Base-by-base conservation (phyloP, 2,329 filamentous ascomycete species). In the Nemania abortiva region DNA sequence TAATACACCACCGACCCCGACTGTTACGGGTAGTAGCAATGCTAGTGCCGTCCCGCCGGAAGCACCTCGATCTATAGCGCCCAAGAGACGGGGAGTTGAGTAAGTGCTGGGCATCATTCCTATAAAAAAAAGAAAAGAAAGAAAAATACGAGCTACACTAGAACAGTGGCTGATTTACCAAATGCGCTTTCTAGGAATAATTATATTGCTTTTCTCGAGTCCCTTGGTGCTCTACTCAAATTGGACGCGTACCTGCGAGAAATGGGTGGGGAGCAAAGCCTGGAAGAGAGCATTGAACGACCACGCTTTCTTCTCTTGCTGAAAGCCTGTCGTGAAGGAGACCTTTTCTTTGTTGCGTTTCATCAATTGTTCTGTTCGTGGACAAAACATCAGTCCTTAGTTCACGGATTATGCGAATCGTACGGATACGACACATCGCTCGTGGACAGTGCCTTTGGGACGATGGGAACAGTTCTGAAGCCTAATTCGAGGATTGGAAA, bases 361-460 rank as follows among this genome's bases (percentile, higher is more conserved):
- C 91, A 92, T 75, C 90, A 92, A 75, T 68, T 91, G 1, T 90
- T 88, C 77, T 92, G 89, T 75, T 75, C 86, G 22, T 88, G 86
- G 84, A 84, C 84, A 3, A 65, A 80, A 2, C 76, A 82, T 20
- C 80, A 77, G 0, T 61, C 72, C 1, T 69, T 75, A 2, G 75
- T 86, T 4, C 79, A 84, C 18, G 73, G 59, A 13, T 69, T 83
- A 2, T 74, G 84, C 13, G 78, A 79, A 1, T 76, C 82, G 54
- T 72, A 34, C 13, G 22, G 55, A 6, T 71, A 72, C 39, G 71
- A 73, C 53, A 56, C 68, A 42, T 63, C 68, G 2, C 57, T 67
- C 5, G 70, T 81, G n/a, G 79, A 83, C 53, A 61, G 59, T 2
- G 81, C 76, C 3, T 82, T 85, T 37, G 45, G 37, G 2, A 75